Evolutionary conservation across 2,329 filamentous ascomycete species (phyloP).

Genomic region (Cercospora citrullina): DNA sequence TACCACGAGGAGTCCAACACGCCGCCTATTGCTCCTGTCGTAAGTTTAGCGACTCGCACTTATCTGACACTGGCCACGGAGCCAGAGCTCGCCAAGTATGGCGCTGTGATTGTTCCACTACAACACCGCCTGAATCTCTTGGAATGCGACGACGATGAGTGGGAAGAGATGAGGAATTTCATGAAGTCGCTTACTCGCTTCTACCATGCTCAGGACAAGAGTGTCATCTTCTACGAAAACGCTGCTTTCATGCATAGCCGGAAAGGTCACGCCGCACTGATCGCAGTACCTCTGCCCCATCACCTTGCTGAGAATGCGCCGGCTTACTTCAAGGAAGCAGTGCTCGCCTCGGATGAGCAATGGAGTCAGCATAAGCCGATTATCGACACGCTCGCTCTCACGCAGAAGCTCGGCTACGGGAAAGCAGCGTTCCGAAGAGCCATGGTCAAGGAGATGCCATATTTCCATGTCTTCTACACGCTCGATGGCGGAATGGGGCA

Average conservation of each 20-base stretch:
- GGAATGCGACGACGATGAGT: conserved; percentile 98
- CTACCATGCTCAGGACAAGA: conserved; percentile 89
- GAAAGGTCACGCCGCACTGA: conserved; percentile 80
- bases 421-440: conserved; percentile 77
- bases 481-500: conserved; percentile 91
- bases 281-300: conserved; percentile 83
- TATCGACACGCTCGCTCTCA: conserved; percentile 75
- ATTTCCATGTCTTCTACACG: conserved; percentile 96
- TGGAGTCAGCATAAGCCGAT: conserved; percentile 96
- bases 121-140: conserved; percentile 85
- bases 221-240: conserved; percentile 97
- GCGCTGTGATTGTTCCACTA: conserved; percentile 84
- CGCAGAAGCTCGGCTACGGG: conserved; percentile 65
- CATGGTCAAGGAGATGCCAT: conserved; percentile 93
- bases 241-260: conserved; percentile 72
- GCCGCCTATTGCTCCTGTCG: conserved; percentile 76
- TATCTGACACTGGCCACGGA: conserved; percentile 88
- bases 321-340: conserved; percentile 93
- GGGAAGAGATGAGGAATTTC: conserved; percentile 98
- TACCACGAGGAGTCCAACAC: conserved; percentile 78
- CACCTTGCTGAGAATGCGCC: conserved; percentile 88
- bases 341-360: conserved; percentile 82
- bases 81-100: conserved; percentile 79
- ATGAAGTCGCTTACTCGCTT: conserved; percentile 95
- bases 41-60: conserved; percentile 81